phyloP scores from a whole-genome alignment of 345 rosid species.

The Salix suchowensis region DNA sequence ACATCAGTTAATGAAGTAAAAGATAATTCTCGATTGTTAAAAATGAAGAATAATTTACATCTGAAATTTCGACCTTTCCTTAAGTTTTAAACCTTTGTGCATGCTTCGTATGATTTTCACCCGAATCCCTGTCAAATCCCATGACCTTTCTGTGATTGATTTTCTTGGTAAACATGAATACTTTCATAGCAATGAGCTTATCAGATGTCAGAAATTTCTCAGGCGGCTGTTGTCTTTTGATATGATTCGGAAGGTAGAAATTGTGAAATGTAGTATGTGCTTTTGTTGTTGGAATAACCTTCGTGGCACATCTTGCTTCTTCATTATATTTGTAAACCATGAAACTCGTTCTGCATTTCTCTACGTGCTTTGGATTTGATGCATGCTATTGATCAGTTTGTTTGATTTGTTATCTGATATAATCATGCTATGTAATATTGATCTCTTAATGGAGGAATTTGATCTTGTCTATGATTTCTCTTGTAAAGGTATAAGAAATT shows the following conservation, averaged over 20 bases:
- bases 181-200: background rate
- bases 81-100: background rate
- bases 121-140: background rate
- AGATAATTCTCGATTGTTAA: background rate
- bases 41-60: background rate
- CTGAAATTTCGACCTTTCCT: background rate
- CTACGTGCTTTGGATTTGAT: background rate
- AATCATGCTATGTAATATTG: background rate
- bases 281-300: background rate
- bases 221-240: background rate
- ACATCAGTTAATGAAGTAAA: background rate
- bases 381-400: background rate
- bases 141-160: background rate
- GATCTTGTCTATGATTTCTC: background rate
- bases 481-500: slow-evolving; percentile 42
- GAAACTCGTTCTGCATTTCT: background rate
- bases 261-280: background rate
- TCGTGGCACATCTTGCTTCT: background rate
- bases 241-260: background rate
- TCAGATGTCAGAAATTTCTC: background rate
- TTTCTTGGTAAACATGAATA: background rate
- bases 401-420: background rate
- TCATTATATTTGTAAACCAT: background rate
- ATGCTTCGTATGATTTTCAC: background rate
- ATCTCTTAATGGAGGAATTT: background rate